A percentile compares a stretch with the other conserved stretches of the same genome.
Evolutionary conservation across 75 land plant genomes (phyloP).

Genomic region (Selaginella moellendorffii): DNA sequence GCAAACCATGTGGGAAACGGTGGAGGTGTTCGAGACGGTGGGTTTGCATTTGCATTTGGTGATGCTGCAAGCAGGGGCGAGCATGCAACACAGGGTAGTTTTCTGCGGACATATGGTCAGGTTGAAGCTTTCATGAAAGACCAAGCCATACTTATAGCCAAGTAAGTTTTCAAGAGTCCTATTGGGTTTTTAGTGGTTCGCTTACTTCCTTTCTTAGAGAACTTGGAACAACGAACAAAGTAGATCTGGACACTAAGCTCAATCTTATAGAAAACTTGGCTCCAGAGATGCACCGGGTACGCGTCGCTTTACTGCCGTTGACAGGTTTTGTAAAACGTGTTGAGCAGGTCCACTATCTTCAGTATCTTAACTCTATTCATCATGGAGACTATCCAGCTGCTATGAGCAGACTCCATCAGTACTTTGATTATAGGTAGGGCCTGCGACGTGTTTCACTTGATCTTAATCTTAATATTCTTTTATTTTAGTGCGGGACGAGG

Average conservation of each 20-base stretch:
- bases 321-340: not conserved
- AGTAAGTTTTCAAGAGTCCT: conserved; percentile 2
- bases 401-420: conserved; percentile 66
- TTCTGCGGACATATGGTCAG: conserved; percentile 57
- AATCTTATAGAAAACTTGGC: conserved; percentile 52
- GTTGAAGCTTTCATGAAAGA: conserved; percentile 52
- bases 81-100: not conserved
- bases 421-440: conserved; percentile 87
- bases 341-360: conserved; percentile 61
- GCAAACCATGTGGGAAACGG: conserved; percentile 3
- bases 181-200: not conserved
- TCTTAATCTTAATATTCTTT: too few relatives aligned
- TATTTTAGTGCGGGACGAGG: conserved; percentile 80
- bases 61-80: conserved; percentile 10
- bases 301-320: too few relatives aligned
- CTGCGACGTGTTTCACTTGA: not conserved
- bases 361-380: conserved; percentile 61
- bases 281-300: conserved; percentile 51
- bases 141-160: too few relatives aligned
- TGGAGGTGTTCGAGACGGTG: conserved; percentile 13
- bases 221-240: conserved; percentile 25
- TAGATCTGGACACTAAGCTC: conserved; percentile 38
- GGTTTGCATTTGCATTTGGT: conserved; percentile 14
- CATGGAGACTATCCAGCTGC: conserved; percentile 78
- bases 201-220: conserved; percentile 38